Conservation (phyloP, 495 filamentous ascomycete genomes). For the Daldinia concentrica region DNA sequence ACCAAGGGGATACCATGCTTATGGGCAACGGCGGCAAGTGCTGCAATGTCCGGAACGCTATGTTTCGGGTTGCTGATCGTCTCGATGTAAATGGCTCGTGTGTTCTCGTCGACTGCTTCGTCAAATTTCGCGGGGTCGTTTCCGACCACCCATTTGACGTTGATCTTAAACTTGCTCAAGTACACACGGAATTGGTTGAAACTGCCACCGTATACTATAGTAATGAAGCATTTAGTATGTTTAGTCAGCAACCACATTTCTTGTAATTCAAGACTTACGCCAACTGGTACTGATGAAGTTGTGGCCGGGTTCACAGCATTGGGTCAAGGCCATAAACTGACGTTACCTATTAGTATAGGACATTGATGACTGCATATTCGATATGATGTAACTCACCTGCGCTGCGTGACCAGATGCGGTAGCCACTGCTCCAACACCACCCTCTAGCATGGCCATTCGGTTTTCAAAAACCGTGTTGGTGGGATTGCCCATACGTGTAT, state of each 20-base stretch:
- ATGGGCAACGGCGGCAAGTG: slow-evolving; percentile 53
- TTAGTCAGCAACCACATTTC: background rate
- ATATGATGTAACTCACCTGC: slow-evolving; percentile 33
- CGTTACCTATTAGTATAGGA: slow-evolving; percentile 24
- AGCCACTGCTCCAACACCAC: slow-evolving; percentile 54
- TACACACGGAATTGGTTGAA: slow-evolving; percentile 58
- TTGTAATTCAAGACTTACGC: slow-evolving; percentile 36
- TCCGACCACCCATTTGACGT: slow-evolving; percentile 53
- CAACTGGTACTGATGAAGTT: slow-evolving; percentile 56
- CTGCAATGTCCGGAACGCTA: slow-evolving; percentile 53
- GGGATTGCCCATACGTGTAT: slow-evolving; percentile 56
- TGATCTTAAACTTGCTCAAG: slow-evolving; percentile 53
- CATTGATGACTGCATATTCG: background rate
- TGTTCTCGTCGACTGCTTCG: slow-evolving; percentile 53
- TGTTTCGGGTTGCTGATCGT: slow-evolving; percentile 57
- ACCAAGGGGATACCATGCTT: slow-evolving; percentile 54
- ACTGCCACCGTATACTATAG: slow-evolving; percentile 50
- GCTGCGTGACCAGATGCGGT: slow-evolving; percentile 55
- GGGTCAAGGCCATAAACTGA: slow-evolving; percentile 56
- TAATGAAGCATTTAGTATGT: slow-evolving; percentile 8
- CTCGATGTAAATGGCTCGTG: slow-evolving; percentile 53
- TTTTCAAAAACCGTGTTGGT: slow-evolving; percentile 55
- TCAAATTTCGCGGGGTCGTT: slow-evolving; percentile 50
- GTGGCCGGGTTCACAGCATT: slow-evolving; percentile 52
- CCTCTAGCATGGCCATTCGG: slow-evolving; percentile 55